Evolutionary conservation across 441 rosid species (phyloP).

Genomic region (Erodium texanum): DNA sequence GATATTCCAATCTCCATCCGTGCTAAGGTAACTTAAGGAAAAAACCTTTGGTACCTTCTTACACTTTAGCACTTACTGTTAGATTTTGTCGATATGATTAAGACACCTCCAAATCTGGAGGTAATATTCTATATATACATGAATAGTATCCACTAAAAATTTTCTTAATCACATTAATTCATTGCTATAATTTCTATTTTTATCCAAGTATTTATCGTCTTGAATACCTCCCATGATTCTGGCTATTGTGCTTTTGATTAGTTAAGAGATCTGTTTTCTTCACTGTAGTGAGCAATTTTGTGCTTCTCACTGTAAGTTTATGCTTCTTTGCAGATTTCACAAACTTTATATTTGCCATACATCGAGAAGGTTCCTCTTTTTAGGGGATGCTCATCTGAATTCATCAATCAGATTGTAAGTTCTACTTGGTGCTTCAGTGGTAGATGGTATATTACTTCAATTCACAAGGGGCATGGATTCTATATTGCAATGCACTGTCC

Average conservation of each 20-base stretch:
- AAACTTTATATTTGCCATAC: slow-evolving; percentile 51
- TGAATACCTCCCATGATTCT: background rate
- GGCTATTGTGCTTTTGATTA: background rate
- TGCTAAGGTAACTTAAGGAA: slow-evolving; percentile 50
- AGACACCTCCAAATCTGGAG: background rate
- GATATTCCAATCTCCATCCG: slow-evolving; percentile 88
- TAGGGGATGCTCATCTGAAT: slow-evolving; percentile 71
- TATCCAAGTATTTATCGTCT: background rate
- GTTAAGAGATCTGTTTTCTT: background rate
- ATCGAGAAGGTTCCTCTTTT: slow-evolving; percentile 56
- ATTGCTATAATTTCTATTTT: background rate
- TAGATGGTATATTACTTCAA: background rate
- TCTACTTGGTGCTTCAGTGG: slow-evolving; percentile 11
- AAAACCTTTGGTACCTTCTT: background rate
- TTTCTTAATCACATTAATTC: background rate
- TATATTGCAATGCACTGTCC: background rate
- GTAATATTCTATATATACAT: background rate
- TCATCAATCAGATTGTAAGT: slow-evolving; percentile 79
- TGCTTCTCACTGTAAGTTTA: slow-evolving; percentile 8
- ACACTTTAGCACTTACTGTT: background rate
- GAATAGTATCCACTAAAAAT: background rate
- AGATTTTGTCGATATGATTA: background rate
- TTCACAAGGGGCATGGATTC: background rate
- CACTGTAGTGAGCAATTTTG: background rate
- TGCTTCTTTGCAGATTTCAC: slow-evolving; percentile 52